Conservation (phyloP, 164 flowering plant species). For the Sedum album region DNA sequence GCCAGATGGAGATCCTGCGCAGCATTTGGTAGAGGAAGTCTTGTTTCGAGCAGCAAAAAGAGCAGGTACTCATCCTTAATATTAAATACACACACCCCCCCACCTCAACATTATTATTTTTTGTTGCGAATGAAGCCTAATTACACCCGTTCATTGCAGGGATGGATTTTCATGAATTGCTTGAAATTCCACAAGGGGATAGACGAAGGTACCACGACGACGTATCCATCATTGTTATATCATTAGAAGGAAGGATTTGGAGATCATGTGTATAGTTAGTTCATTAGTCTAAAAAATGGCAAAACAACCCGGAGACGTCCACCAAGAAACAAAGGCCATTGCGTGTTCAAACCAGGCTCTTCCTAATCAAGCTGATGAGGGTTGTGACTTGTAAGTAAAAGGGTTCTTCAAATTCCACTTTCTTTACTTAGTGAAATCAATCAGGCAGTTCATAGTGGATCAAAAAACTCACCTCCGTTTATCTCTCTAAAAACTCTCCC, state of each 20-base stretch:
- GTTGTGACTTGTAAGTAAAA: slow-evolving; percentile 3
- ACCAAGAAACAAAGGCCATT: background rate
- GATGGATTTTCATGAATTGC: slow-evolving; percentile 68
- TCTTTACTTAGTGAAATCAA: background rate
- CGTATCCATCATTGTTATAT: slow-evolving; percentile 61
- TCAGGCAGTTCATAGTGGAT: background rate
- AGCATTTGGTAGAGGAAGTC: slow-evolving; percentile 70
- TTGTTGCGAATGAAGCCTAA: background rate
- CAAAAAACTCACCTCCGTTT: too few species aligned
- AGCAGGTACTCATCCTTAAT: slow-evolving; percentile 42
- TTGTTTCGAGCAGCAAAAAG: slow-evolving; percentile 81
- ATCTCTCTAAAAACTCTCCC: too few species aligned
- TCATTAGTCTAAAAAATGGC: slow-evolving; percentile 15
- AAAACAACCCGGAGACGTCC: slow-evolving; percentile 13
- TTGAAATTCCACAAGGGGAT: slow-evolving; percentile 81
- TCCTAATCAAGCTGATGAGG: slow-evolving; percentile 10
- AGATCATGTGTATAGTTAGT: slow-evolving; percentile 44
- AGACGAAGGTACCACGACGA: slow-evolving; percentile 70
- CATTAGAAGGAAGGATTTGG: slow-evolving; percentile 79
- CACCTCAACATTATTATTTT: too few species aligned
- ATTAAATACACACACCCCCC: background rate
- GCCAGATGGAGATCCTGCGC: slow-evolving; percentile 89
- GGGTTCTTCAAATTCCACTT: background rate
- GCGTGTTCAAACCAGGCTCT: slow-evolving; percentile 8
- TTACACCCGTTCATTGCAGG: slow-evolving; percentile 26